A percentile compares a stretch with the other conserved stretches of the same genome.
These are phyloP conservation scores for Eutreptiella sp. DNA, from an alignment of 208 protist genomes.

Conservation along the genomic window DNA sequence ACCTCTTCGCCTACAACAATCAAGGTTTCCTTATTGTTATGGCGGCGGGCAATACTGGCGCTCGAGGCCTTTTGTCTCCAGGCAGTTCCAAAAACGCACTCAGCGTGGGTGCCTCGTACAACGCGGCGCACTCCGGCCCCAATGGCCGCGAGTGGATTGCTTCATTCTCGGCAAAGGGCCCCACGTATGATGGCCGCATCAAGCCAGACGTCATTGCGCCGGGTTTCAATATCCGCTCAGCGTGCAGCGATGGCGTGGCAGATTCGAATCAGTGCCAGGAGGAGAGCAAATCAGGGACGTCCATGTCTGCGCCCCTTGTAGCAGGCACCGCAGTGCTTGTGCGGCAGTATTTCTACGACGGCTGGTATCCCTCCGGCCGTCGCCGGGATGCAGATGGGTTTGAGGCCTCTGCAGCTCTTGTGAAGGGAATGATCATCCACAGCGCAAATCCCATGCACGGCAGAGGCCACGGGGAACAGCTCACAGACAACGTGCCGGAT, in stretches of 20 bases:
- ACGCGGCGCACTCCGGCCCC: conserved; percentile 33
- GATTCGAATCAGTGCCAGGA: conserved; percentile 39
- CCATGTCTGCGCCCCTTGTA: conserved; percentile 74
- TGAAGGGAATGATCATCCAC: conserved; percentile 46
- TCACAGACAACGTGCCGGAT: not conserved
- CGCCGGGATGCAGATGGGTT: conserved; percentile 43
- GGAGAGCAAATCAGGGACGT: conserved; percentile 55
- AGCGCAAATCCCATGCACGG: not conserved
- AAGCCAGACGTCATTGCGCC: conserved; percentile 74
- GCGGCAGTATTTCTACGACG: conserved; percentile 67
- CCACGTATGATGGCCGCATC: conserved; percentile 62
- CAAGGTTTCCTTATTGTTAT: conserved; percentile 65
- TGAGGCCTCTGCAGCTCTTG: conserved; percentile 55
- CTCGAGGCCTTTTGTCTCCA: conserved; percentile 42
- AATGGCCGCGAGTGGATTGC: conserved; percentile 40
- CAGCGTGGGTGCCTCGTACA: conserved; percentile 61
- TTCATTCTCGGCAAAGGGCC: conserved; percentile 50
- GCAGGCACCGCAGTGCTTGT: conserved; percentile 63
- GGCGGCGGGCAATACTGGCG: conserved; percentile 57
- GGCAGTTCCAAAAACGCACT: conserved; percentile 71
- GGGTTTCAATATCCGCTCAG: conserved; percentile 52
- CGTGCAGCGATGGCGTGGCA: conserved; percentile 26
- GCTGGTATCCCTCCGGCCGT: conserved; percentile 36
- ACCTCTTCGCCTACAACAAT: conserved; percentile 49
- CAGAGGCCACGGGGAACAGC: conserved; percentile 23